Evolutionary conservation across 306 rosid genomes (phyloP).

Genomic region (Hippophae rhamnoides): DNA sequence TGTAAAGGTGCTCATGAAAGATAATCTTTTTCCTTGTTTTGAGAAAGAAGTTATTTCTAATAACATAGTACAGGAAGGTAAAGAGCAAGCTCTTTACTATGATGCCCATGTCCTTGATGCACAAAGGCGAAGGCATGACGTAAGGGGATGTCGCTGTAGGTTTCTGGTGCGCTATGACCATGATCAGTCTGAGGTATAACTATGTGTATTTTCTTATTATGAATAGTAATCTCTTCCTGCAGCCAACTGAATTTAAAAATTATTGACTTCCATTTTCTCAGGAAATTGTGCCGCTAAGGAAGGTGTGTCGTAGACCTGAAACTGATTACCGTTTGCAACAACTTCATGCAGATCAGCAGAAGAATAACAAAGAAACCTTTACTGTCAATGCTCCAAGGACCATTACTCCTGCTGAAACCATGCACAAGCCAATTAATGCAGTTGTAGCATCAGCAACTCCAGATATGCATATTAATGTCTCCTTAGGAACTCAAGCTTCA

Average conservation of each 20-base stretch:
- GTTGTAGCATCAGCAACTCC: constrained; percentile 22
- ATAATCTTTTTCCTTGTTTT: neutral
- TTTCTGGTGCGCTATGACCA: constrained; percentile 95
- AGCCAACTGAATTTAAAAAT: neutral
- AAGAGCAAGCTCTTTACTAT: constrained; percentile 96
- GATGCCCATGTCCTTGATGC: constrained; percentile 99
- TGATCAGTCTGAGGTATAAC: constrained; percentile 86
- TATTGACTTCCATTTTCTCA: constrained; percentile 19
- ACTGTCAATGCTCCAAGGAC: constrained; percentile 22
- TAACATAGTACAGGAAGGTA: constrained; percentile 65
- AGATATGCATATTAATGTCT: constrained; percentile 23
- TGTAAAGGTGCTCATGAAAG: constrained; percentile 11
- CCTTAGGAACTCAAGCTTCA: constrained; percentile 24
- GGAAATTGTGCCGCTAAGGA: constrained; percentile 94
- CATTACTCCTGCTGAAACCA: constrained; percentile 32
- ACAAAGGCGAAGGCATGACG: constrained; percentile 95
- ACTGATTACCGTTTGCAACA: constrained; percentile 87
- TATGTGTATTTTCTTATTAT: constrained; percentile 8
- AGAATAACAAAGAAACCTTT: constrained; percentile 29
- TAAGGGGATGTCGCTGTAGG: constrained; percentile 99
- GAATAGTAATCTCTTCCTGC: neutral
- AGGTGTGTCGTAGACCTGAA: constrained; percentile 93
- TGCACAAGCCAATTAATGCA: constrained; percentile 43
- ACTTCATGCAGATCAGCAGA: constrained; percentile 72
- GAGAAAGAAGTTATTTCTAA: constrained; percentile 2